Conservation (phyloP, 2,329 filamentous ascomycete species). For the Pezicula rhizophila region DNA sequence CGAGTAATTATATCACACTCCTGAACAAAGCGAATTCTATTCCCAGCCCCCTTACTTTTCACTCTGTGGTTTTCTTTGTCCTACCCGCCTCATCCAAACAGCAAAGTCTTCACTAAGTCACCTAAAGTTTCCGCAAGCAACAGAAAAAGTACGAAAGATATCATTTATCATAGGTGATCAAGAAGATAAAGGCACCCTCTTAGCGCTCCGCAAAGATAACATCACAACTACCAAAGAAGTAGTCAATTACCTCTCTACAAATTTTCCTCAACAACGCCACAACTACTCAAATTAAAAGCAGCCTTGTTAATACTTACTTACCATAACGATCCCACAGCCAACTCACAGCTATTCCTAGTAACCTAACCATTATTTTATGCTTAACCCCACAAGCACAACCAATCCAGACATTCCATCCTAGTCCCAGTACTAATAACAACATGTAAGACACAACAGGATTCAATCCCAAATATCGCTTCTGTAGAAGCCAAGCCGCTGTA, state of each 20-base stretch:
- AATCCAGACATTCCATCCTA: too few species aligned
- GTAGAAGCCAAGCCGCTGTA: too few species aligned
- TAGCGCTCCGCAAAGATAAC: conserved; percentile 63
- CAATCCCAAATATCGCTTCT: too few species aligned
- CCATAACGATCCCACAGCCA: conserved; percentile 37
- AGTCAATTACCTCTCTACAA: conserved; percentile 52
- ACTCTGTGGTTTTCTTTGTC: conserved; percentile 64
- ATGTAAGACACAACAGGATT: too few species aligned
- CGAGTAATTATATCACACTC: conserved; percentile 55
- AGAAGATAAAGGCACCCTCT: conserved; percentile 75
- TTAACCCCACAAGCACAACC: too few species aligned
- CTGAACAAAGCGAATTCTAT: conserved; percentile 65
- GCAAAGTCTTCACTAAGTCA: conserved; percentile 52
- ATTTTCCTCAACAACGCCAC: conserved; percentile 54
- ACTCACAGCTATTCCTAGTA: conserved; percentile 73
- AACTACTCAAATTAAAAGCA: conserved; percentile 39
- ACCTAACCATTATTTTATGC: conserved; percentile 64
- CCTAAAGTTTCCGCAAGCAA: conserved; percentile 50
- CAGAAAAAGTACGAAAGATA: conserved; percentile 50
- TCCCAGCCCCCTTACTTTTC: conserved; percentile 61
- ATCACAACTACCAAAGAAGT: conserved; percentile 55
- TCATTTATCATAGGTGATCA: conserved; percentile 67
- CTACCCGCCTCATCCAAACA: conserved; percentile 70
- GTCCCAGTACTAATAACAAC: too few species aligned
- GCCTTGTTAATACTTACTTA: conserved; percentile 58